Conservation (phyloP, 2,329 filamentous ascomycete species). For the Claviceps purpurea region DNA sequence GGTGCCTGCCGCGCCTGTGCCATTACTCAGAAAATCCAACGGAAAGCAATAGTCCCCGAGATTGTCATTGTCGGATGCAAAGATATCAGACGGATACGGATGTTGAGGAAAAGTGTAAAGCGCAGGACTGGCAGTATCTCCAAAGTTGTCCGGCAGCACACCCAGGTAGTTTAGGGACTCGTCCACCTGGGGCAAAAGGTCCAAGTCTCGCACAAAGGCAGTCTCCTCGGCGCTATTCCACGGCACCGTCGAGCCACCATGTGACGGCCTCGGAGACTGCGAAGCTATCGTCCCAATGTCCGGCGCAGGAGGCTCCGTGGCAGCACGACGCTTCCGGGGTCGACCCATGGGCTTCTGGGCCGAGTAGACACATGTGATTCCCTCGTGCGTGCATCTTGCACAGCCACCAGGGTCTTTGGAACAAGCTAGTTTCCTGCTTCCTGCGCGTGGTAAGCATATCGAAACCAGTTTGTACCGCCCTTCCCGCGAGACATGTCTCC, state of each 20-base stretch:
- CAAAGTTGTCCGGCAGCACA: slow-evolving; percentile 17
- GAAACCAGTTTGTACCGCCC: not conserved
- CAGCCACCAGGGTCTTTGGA: slow-evolving; percentile 49
- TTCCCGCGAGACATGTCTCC: not conserved
- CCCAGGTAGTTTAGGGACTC: slow-evolving; percentile 22
- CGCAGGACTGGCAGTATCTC: no score
- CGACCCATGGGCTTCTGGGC: slow-evolving; percentile 51
- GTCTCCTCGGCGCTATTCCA: not conserved
- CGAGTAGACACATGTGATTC: slow-evolving; percentile 46
- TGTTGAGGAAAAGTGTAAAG: not conserved
- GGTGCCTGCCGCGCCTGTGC: slow-evolving; percentile 4
- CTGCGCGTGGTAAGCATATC: slow-evolving; percentile 22
- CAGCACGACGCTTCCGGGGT: no score
- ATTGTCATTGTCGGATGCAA: slow-evolving; percentile 5
- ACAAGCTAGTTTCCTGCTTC: slow-evolving; percentile 50
- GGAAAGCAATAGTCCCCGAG: slow-evolving; percentile 5
- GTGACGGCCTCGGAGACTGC: no score
- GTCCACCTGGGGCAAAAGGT: slow-evolving; percentile 20
- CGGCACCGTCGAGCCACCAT: no score
- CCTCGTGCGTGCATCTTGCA: slow-evolving; percentile 42
- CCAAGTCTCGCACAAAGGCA: slow-evolving; percentile 14
- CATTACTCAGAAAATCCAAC: slow-evolving; percentile 8
- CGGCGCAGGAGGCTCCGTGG: no score
- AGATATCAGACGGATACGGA: slow-evolving; percentile 7
- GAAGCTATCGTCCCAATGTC: no score